A percentile compares a stretch with the other conserved stretches of the same genome.
Evolutionary conservation across 805 yeast genomes (phyloP).

Genomic region (Soucietia sequanensis): DNA sequence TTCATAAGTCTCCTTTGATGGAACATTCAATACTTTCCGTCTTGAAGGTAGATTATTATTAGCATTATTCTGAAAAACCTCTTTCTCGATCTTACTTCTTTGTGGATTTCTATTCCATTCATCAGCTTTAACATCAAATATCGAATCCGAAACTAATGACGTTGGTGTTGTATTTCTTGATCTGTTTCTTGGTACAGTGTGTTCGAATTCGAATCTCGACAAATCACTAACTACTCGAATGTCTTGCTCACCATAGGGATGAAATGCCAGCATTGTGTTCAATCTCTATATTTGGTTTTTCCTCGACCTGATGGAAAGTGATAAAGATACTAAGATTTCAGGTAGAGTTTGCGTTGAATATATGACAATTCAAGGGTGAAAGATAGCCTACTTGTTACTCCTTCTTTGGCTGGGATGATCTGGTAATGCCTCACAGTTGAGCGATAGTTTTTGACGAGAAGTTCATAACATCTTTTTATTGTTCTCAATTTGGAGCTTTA

Average conservation of each 20-base stretch:
- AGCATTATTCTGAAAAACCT: conserved; percentile 2
- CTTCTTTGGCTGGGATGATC: no score
- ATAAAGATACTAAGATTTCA: no score
- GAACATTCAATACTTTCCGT: no score
- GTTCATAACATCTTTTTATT: no score
- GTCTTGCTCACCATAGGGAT: conserved; percentile 19
- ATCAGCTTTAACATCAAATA: no score
- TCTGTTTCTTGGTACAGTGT: conserved; percentile 20
- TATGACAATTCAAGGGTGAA: no score
- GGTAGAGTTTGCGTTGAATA: no score
- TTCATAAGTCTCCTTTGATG: conserved; percentile 1
- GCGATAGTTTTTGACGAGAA: no score
- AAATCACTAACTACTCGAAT: conserved; percentile 28
- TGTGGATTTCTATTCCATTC: conserved; percentile 1
- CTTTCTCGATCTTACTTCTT: conserved; percentile 1
- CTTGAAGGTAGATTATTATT: conserved; percentile 6
- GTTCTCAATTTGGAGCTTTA: no score
- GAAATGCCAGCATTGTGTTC: conserved; percentile 12
- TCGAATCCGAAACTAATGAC: no score
- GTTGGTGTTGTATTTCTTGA: conserved; percentile 34
- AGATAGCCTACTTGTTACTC: no score
- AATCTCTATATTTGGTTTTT: neutral
- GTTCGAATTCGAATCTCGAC: conserved; percentile 31
- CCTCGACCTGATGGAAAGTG: neutral
- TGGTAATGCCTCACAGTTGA: no score